Base-by-base conservation (phyloP, 345 rosid species). In the Passiflora organensis region DNA sequence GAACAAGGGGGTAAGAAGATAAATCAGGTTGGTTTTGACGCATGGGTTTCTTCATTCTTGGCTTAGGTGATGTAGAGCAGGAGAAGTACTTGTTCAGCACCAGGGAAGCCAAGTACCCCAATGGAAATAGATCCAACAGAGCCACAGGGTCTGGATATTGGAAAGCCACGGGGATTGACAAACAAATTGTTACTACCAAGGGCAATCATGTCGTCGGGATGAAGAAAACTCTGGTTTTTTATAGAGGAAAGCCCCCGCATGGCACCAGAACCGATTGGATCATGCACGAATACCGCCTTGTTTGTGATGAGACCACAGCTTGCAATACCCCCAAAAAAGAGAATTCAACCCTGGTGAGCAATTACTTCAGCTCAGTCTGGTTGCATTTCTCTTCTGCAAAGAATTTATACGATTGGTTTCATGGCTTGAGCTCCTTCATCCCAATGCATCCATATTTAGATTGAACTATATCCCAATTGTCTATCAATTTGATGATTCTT, bases 191-290 rank as follows among this genome's bases (percentile, higher is more conserved):
- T 41, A 78, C 79, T 61, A 63, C 80, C 54, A 78, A 77, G 68
- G 80, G 86, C 20, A 73, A 72, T 45, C 84, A 78, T 49, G 67
- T 76, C 9, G 95, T 80, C 56, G 99, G 99, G 23, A 71, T 89
- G 81, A 93, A 93, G 80, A 93, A 93, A 78, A 93, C 99, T 32
- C 89, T 93, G n/a, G 99, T 93, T 46, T 93, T 93, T 48, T 93
- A 86, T 59, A 79, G 82, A 72, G 99, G 99, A 37, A 93, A 89
- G 56, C 89, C 95, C 12, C 95, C 96, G 2, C 79, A 71, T 44
- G 99, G 96, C 11, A 36, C 78, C 0, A 84, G 91, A 66, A 89
- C 99, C 47, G 87, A 93, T 25, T 93, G 99, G 99, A 75, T 93
- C 73, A 93, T 93, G 99, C 99, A 93, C 13, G 99, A 93, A 49